phyloP scores from a whole-genome alignment of 176 grass and related monocot species.

The Musa itinerans region DNA sequence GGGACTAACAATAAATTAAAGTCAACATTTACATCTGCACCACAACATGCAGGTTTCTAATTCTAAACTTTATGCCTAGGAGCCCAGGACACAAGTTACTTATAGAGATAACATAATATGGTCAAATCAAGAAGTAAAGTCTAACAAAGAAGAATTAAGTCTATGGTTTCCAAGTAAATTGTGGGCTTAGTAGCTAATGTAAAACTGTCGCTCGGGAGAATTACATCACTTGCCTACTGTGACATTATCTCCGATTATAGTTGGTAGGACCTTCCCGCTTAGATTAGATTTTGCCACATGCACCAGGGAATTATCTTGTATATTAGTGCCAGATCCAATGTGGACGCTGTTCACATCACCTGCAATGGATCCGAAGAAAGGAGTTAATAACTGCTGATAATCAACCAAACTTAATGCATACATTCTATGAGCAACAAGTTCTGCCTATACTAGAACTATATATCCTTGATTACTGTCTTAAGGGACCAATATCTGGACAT shows the following conservation, averaged over 20 bases:
- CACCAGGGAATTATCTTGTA: constrained; percentile 92
- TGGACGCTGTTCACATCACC: constrained; percentile 92
- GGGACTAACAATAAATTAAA: too few species aligned
- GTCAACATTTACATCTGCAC: not conserved
- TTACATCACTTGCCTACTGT: constrained; percentile 55
- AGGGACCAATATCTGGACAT: too few species aligned
- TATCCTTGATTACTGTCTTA: too few species aligned
- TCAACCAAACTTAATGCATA: not conserved
- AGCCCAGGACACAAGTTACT: too few species aligned
- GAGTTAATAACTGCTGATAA: not conserved
- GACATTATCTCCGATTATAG: constrained; percentile 81
- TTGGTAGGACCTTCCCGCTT: constrained; percentile 69
- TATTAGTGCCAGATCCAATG: constrained; percentile 87
- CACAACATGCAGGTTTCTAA: not conserved
- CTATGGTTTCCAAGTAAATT: too few species aligned
- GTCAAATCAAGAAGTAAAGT: not conserved
- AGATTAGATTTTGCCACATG: constrained; percentile 77
- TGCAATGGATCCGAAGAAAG: constrained; percentile 31
- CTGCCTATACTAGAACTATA: too few species aligned
- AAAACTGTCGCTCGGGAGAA: constrained; percentile 5
- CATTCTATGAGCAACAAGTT: not conserved
- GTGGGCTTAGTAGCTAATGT: not conserved
- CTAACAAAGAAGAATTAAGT: not conserved
- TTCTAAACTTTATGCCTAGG: not conserved
- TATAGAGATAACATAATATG: too few species aligned